These are phyloP conservation scores for Kitagawia praeruptora DNA, from an alignment of 129 eudicot genomes.

Conservation along the genomic window DNA sequence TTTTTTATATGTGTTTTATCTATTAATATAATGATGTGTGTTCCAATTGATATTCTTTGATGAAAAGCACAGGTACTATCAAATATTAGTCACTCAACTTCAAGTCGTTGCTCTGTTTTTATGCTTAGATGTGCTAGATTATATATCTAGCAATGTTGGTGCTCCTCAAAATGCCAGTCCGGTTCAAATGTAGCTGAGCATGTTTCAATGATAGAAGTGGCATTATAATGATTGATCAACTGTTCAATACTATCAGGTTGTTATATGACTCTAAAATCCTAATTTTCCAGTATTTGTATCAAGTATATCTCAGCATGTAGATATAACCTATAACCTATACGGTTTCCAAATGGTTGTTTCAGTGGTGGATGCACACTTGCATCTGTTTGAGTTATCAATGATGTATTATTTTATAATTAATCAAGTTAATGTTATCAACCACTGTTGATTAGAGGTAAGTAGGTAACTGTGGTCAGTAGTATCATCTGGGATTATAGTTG, in stretches of 20 bases:
- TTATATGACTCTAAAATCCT: neutral
- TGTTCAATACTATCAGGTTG: neutral
- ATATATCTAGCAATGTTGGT: conserved; percentile 1
- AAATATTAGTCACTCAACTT: no score
- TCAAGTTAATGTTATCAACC: neutral
- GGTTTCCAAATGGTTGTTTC: neutral
- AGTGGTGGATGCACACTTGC: neutral
- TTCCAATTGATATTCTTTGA: no score
- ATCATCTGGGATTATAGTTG: neutral
- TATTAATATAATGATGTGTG: no score
- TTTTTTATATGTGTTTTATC: no score
- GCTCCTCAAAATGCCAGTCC: conserved; percentile 13
- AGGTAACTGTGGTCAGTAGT: neutral
- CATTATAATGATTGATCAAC: neutral
- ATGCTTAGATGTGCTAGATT: no score
- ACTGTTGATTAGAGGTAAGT: neutral
- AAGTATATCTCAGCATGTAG: neutral
- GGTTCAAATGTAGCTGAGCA: conserved; percentile 22
- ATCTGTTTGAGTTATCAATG: neutral
- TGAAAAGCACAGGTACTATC: no score
- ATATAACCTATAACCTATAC: neutral
- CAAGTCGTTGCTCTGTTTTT: no score
- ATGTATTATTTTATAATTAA: neutral
- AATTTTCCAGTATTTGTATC: neutral
- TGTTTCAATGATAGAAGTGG: neutral